Percentiles rank a stretch among this genome's conserved stretches.
Conservation (phyloP, 139 green algal genomes). For the Tetradesmus obliquus region DNA sequence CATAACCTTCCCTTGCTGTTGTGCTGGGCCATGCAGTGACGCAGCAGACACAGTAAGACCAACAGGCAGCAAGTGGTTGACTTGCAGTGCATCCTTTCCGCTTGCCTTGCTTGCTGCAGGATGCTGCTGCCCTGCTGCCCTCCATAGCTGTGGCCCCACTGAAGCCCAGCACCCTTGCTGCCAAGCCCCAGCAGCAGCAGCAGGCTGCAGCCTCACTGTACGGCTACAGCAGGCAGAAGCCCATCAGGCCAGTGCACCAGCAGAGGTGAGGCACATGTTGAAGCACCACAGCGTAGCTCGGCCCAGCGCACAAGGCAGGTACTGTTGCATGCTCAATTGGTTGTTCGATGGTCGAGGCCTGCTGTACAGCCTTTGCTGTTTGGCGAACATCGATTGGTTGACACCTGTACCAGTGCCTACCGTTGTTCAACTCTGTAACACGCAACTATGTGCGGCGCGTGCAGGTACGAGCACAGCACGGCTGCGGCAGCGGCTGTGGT, state of each 20-base stretch:
- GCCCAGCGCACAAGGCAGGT: too few species aligned
- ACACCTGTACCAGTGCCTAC: too few species aligned
- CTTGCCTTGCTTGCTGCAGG: neutral
- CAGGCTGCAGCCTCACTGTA: neutral
- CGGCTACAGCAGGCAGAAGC: conserved; percentile 12
- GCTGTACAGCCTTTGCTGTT: too few species aligned
- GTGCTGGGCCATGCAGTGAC: too few species aligned
- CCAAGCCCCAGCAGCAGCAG: neutral
- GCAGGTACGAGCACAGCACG: neutral
- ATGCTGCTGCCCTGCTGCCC: conserved; percentile 10
- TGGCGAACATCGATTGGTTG: too few species aligned
- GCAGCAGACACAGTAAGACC: too few species aligned
- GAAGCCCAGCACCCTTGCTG: conserved; percentile 29
- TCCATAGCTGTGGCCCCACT: neutral
- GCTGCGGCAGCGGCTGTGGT: neutral
- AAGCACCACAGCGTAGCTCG: neutral
- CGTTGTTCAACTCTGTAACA: too few species aligned
- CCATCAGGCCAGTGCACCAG: neutral
- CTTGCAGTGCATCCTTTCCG: neutral
- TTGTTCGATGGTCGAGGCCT: too few species aligned
- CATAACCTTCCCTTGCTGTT: too few species aligned
- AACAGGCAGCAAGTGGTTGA: too few species aligned
- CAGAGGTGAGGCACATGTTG: conserved; percentile 14
- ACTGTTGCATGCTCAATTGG: too few species aligned
- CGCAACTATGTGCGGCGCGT: neutral